Evolutionary conservation across 1,284 basidiomycete species (phyloP).

Genomic region (Cryptococcus sp.): DNA sequence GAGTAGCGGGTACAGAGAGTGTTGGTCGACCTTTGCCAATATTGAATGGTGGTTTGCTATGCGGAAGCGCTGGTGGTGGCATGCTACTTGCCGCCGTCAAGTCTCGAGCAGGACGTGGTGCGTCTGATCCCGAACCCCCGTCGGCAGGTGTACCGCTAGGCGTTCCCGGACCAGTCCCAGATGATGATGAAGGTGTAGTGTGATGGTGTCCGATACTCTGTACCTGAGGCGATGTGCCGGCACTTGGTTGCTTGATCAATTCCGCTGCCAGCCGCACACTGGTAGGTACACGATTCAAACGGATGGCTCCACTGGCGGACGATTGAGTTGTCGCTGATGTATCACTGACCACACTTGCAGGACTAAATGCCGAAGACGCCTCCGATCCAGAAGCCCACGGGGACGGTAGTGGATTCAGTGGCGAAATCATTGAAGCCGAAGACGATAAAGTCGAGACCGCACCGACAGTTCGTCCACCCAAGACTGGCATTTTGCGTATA

Average conservation of each 20-base stretch:
- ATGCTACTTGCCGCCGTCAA: slow-evolving; percentile 12
- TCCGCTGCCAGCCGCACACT: slow-evolving; percentile 53
- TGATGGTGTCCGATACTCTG: slow-evolving; percentile 8
- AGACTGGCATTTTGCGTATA: slow-evolving; percentile 28
- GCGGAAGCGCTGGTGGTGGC: slow-evolving; percentile 9
- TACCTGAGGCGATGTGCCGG: slow-evolving; percentile 9
- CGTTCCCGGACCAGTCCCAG: no score
- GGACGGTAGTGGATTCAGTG: slow-evolving; percentile 46
- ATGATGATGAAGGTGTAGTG: no score
- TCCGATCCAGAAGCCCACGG: slow-evolving; percentile 39
- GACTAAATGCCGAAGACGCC: slow-evolving; percentile 18
- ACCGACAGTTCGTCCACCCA: slow-evolving; percentile 7
- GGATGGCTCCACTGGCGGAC: slow-evolving; percentile 46
- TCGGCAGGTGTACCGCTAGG: slow-evolving; percentile 7
- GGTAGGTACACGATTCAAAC: slow-evolving; percentile 54
- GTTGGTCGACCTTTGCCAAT: slow-evolving; percentile 20
- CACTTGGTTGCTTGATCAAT: slow-evolving; percentile 37
- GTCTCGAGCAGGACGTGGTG: slow-evolving; percentile 6
- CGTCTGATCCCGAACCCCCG: no score
- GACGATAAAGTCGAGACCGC: slow-evolving; percentile 29
- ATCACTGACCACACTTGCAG: slow-evolving; percentile 23
- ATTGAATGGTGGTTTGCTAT: slow-evolving; percentile 9
- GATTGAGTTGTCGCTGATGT: slow-evolving; percentile 23
- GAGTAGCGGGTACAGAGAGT: slow-evolving; percentile 24
- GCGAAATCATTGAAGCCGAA: slow-evolving; percentile 46